Evolutionary conservation across 2,329 filamentous ascomycete species (phyloP), one percentile per base, ranked within the genome.

Genomic region (Fusarium acutatum): DNA sequence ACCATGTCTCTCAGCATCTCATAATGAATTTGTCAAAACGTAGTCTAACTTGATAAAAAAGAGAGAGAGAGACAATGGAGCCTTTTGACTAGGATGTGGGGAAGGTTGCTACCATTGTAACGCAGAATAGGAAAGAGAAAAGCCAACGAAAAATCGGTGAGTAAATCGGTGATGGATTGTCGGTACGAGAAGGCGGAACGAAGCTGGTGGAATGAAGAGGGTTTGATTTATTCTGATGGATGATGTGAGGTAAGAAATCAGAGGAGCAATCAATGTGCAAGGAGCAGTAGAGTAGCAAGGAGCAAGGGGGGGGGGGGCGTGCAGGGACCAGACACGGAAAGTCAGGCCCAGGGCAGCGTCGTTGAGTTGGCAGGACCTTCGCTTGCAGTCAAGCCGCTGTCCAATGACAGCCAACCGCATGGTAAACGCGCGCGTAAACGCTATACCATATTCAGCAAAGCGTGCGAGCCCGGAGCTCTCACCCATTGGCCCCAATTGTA

Each of bases 381-480:
- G 79, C 75, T 78, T 80, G 73, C 69, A 69, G 70, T 69, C 72
- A 67, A 73, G 60, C 74, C 77, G 77, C 77, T 79, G 75, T 67
- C 79, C 79, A 81, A 81, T 81, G 53, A 61, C 64, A 73, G 62
- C 41, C 54, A 67, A 56, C 60, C 54, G 67, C 60, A 65, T 64
- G 64, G 64, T 79, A 80, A 71, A 81, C 79, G 80, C 80, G 80
- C 80, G 79, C 78, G 75, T 69, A 26, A 35, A 73, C 70, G 34
- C 64, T 70, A 64, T 63, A 56, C 76, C 66, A 10, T 26, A 72
- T 74, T 11, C 4, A 59, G 76, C 20, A 64, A 72, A 64, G 74
- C 34, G 66, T n/a, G 46, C 28, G 17, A 32, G 35, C 10, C 75
- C 77, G 78, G 78, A 74, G 74, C 69, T 32, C 40, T 54, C 71